Conservation (phyloP, 2,329 filamentous ascomycete genomes). For the Magnaporthiopsis incrustans region DNA sequence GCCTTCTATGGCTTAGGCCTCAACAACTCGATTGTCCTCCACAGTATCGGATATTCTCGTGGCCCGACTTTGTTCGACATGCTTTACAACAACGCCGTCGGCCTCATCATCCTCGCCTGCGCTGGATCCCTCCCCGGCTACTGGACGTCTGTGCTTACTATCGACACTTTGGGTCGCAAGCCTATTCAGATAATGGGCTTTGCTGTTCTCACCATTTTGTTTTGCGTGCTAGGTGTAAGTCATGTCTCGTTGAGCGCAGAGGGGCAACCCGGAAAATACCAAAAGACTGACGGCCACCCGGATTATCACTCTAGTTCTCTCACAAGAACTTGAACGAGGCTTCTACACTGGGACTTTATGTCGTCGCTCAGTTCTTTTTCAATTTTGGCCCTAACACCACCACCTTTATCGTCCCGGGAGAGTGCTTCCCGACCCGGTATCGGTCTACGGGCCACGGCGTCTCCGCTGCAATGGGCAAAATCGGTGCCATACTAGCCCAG, state of each 20-base stretch:
- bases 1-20: slow-evolving; percentile 64
- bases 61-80: slow-evolving; percentile 58
- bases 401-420: slow-evolving; percentile 56
- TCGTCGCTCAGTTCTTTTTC: slow-evolving; percentile 59
- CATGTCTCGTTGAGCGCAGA: neutral
- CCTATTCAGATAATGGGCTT: slow-evolving; percentile 63
- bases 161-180: slow-evolving; percentile 71
- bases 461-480: slow-evolving; percentile 58
- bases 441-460: slow-evolving; percentile 56
- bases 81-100: slow-evolving; percentile 65
- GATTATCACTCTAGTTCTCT: slow-evolving; percentile 25
- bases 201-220: slow-evolving; percentile 50
- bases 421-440: slow-evolving; percentile 58
- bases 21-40: slow-evolving; percentile 66
- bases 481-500: slow-evolving; percentile 61
- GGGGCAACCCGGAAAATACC: neutral
- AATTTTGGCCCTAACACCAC: slow-evolving; percentile 60
- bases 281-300: neutral
- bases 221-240: slow-evolving; percentile 54
- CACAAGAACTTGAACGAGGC: slow-evolving; percentile 33
- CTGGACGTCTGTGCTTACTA: slow-evolving; percentile 65
- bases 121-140: slow-evolving; percentile 75
- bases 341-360: slow-evolving; percentile 51
- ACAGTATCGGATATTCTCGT: slow-evolving; percentile 62
- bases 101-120: slow-evolving; percentile 69